These are phyloP conservation scores for Nicotiana benthamiana DNA, from an alignment of 257 asterid genomes.

Conservation along the genomic window DNA sequence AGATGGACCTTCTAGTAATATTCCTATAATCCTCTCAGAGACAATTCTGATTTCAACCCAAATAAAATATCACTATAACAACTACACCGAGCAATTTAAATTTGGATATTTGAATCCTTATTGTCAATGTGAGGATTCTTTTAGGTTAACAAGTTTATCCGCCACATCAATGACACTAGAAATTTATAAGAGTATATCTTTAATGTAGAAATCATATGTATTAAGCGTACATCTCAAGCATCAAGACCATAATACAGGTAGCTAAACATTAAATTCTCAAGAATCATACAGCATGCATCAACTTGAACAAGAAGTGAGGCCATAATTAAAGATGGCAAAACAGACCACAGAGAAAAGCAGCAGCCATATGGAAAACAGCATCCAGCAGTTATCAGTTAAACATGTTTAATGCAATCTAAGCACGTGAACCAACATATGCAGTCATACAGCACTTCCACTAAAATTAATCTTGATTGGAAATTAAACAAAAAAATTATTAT, in stretches of 20 bases:
- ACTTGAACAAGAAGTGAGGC: background rate
- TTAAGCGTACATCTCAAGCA: background rate
- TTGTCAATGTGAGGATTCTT: too few species aligned
- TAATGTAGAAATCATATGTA: background rate
- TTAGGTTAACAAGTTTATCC: background rate
- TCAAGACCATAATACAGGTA: background rate
- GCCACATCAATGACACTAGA: background rate
- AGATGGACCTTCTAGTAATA: too few species aligned
- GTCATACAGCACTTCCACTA: background rate
- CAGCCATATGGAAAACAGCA: constrained; percentile 28
- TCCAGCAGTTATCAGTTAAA: constrained; percentile 16
- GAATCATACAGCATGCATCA: background rate
- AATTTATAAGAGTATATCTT: too few species aligned
- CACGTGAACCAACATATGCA: constrained; percentile 47
- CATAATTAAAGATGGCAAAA: background rate
- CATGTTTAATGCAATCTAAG: constrained; percentile 10
- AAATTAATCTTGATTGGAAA: background rate
- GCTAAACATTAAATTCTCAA: too few species aligned
- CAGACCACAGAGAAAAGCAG: background rate
- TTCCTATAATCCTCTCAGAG: too few species aligned
- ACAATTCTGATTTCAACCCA: too few species aligned
- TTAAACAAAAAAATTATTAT: constrained; percentile 3
- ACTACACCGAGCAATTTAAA: background rate
- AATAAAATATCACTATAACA: background rate
- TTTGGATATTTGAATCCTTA: background rate